Evolutionary conservation across 768 basidiomycete species (phyloP), one percentile per base, ranked within the genome.

Genomic region (Boletus bicolor): DNA sequence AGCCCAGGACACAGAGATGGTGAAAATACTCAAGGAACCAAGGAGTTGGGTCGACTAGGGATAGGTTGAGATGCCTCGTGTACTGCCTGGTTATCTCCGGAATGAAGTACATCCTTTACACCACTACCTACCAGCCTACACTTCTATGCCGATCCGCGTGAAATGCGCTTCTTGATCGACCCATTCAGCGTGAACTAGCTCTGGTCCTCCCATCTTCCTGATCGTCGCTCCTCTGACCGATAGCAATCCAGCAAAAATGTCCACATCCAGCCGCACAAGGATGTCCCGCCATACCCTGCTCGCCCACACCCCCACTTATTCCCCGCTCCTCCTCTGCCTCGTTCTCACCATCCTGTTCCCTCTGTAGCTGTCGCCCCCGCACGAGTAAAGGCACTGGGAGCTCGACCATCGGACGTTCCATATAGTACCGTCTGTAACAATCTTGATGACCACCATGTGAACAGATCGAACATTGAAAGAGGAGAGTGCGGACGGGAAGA

Each of bases 181-280:
- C 38, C 7, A 6, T 26, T 49, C 37, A 21, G n/a, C 28, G 28
- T n/a, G n/a, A 50, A n/a, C 21, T 46, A 21, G 8, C 38, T 41
- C 34, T 36, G 35, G 21, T 19, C 55, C 30, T 24, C 48, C n/a
- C 26, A 39, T 38, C 37, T 41, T 45, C 61, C 45, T 34, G 54
- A n/a, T 51, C 56, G 28, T 47, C 53, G 7, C 37, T 42, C 35
- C 44, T 32, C 21, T 51, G 53, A 19, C 57, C 46, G 19, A 70
- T 45, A n/a, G 77, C 75, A 15, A 80, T 81, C 89, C 89, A 91
- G 61, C 90, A 93, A 60, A 79, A 80, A 72, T 93, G 91, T 0
- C 91, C 90, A 71, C 90, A 93, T 5, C 90, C 91, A 42, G 88
- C 81, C 14, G 88, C 87, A 71, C 91, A 92, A 0, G 77, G 79